Conservation (phyloP, 176 grass and related monocot genomes). For the barley (Hordeum vulgare) region DNA sequence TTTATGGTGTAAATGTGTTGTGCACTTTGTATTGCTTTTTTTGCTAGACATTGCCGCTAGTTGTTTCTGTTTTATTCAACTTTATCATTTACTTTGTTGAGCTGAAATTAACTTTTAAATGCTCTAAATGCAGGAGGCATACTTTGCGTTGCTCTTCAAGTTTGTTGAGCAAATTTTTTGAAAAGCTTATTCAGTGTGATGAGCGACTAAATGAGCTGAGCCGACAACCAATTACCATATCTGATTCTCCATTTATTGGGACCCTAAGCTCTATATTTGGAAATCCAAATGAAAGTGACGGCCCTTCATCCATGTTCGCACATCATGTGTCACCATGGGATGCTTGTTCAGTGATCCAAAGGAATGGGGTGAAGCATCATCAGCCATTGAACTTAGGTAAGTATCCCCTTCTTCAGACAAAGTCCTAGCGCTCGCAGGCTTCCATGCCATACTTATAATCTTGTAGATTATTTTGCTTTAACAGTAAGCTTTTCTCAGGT, state of each 20-base stretch:
- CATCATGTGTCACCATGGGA: slow-evolving; percentile 18
- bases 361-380: slow-evolving; percentile 24
- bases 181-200: slow-evolving; percentile 83
- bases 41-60: neutral
- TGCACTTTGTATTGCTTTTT: neutral
- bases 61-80: neutral
- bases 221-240: slow-evolving; percentile 34
- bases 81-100: neutral
- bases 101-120: slow-evolving; percentile 1
- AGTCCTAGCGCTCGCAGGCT: neutral
- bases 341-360: slow-evolving; percentile 28
- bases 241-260: slow-evolving; percentile 46
- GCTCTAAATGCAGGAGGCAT: slow-evolving; percentile 58
- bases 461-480: neutral
- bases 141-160: slow-evolving; percentile 46
- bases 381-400: slow-evolving; percentile 51
- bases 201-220: slow-evolving; percentile 50
- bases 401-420: neutral
- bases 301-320: slow-evolving; percentile 34
- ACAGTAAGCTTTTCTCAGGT: slow-evolving; percentile 7
- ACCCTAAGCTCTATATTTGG: slow-evolving; percentile 47
- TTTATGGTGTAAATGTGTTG: neutral
- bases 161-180: slow-evolving; percentile 73
- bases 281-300: slow-evolving; percentile 23
- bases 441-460: neutral